A percentile compares a stretch with the other conserved stretches of the same genome.
phyloP scores from a whole-genome alignment of 1,139 yeast species.

The Kodamaea plutei region DNA sequence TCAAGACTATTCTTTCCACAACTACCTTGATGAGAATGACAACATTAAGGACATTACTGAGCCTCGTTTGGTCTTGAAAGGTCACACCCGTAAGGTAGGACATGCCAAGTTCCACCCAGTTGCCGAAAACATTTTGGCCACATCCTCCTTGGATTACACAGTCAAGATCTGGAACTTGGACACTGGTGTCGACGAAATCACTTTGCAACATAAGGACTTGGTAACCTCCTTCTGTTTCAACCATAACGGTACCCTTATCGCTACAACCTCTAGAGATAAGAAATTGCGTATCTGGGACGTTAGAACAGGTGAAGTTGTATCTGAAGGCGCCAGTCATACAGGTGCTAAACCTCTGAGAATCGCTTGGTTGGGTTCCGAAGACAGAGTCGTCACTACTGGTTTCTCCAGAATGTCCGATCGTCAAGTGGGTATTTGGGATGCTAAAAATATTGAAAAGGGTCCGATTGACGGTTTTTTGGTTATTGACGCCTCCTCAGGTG shows the following conservation, averaged over 20 bases:
- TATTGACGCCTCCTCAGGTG: slow-evolving; percentile 89
- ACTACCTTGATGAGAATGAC: slow-evolving; percentile 56
- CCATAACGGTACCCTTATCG: slow-evolving; percentile 80
- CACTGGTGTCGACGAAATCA: slow-evolving; percentile 64
- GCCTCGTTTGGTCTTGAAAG: slow-evolving; percentile 67
- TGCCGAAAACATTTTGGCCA: slow-evolving; percentile 80
- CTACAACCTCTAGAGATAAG: slow-evolving; percentile 91
- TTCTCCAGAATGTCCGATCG: slow-evolving; percentile 91
- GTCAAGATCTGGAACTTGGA: slow-evolving; percentile 88
- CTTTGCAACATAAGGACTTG: slow-evolving; percentile 81
- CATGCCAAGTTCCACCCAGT: slow-evolving; percentile 87
- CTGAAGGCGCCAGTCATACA: slow-evolving; percentile 85
- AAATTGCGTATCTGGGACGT: slow-evolving; percentile 88
- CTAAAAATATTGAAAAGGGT: slow-evolving; percentile 66
- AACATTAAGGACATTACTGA: slow-evolving; percentile 60
- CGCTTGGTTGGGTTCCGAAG: slow-evolving; percentile 83
- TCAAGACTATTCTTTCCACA: slow-evolving; percentile 65
- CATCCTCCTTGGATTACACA: slow-evolving; percentile 85
- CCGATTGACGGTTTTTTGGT: slow-evolving; percentile 85
- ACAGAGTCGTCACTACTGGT: slow-evolving; percentile 91
- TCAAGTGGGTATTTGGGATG: slow-evolving; percentile 92
- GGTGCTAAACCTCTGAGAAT: slow-evolving; percentile 91
- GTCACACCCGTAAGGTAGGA: slow-evolving; percentile 95
- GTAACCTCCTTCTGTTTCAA: slow-evolving; percentile 89
- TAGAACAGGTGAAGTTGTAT: slow-evolving; percentile 63